Evolutionary conservation across 148 eudicot genomes (phyloP), one percentile per base, ranked within the genome.

Genomic region (Fallopia convolvulus): DNA sequence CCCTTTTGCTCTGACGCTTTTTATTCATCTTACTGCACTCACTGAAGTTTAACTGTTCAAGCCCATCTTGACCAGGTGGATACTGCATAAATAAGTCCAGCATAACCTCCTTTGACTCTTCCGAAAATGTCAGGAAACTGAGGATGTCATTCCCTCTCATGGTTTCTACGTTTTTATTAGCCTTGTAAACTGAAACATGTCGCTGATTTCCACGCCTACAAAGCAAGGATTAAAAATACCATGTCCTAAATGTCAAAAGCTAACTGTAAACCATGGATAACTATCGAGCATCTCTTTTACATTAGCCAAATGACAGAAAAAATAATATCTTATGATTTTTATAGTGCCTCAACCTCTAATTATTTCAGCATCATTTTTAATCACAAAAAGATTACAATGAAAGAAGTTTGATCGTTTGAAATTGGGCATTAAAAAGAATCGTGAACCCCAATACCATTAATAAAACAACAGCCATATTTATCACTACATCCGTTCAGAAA

Each of bases 1-100:
- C 91, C 60, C 44, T 78, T 44, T 21, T 79, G 36, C 63, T 55
- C 78, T 44, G 82, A 49, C 14, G 61, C 55, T 74, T 84, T 15
- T 55, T 81, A 12, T 75, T 70, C 49, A 71, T 87, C 80, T 46
- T 83, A 74, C 77, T 75, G 77, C 77, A 79, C 65, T 78, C 75
- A 47, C 70, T 77, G 56, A 73, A 60, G 55, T 74, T 84, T 74
- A 85, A 81, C 76, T 84, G 82, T 15, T 32, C 79, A 17, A 68
- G 72, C 79, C 83, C 86, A 56, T 77, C 86, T 68, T 88, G 88
- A 80, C 88, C 85, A 42, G 99, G 99, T 77, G 99, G 99, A 81
- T 88, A 87, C 68, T 58, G 83, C 76, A 85, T 82, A 75, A 94
- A 94, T 70, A 90, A 80, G 76, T 92, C 96, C 72, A 77, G 79